Base-by-base conservation (phyloP, 1,284 basidiomycete genomes). In the Austropuccinia psidii region DNA sequence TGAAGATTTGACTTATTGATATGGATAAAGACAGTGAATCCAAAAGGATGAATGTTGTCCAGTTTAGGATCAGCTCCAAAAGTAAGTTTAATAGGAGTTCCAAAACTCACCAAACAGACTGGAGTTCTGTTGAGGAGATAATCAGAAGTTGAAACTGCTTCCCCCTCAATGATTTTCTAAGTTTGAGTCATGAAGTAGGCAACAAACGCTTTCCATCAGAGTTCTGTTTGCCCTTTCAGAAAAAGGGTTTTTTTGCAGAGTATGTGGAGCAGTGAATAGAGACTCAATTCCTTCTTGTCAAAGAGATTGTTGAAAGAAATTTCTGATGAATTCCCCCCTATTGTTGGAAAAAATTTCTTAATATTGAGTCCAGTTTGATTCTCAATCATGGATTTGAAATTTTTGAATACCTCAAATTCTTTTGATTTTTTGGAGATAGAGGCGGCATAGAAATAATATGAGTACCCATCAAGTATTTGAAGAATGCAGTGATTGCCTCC, bases 221-320 rank as follows among this genome's bases (percentile, higher is more conserved):
- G 33, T 66, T 29, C n/a, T 6, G 24, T 55, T 67, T 29, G 49
- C 65, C 8, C 50, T 27, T 29, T 67, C 65, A 24, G 65, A 31
- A 29, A 67, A 31, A 15, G 47, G 47, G 31, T 67, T 67, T 55
- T 67, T 47, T 29, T 67, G 65, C 13, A 50, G 65, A 17, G 27
- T 67, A 45, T 67, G 54, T 15, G 64, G 64, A 35, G 64, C 31
- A n/a, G 64, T 52, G 9, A 24, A 21, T 7, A 52, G n/a, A 24
- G 37, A 31, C 27, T 37, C 19, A 6, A 67, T 37, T 1, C 64
- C 64, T 37, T 54, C 29, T 52, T 52, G 8, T 2, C 13, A 21
- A 24, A 52, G 35, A 2, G 54, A 24, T 9, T 50, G 3, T 31
- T 17, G 21, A n/a, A 72, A 61, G 0, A 19, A 29, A 2, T 39